These are phyloP conservation scores for Carpinus viminea DNA, from an alignment of 306 rosid species.

Conservation along the genomic window DNA sequence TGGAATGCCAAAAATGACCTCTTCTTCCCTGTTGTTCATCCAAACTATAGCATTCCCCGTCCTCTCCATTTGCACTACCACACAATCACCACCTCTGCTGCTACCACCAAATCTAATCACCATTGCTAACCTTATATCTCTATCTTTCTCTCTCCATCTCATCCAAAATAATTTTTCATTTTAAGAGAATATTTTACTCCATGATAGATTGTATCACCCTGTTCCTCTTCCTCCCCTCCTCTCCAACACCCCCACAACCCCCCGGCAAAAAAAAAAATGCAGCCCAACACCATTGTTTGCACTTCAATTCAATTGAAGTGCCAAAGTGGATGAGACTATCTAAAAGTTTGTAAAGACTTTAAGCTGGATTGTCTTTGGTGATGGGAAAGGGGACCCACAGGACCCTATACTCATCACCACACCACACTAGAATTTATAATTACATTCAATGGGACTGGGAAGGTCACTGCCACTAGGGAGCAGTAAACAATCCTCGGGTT, in stretches of 20 bases:
- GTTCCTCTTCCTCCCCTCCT: too few relatives aligned
- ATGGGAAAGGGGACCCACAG: neutral
- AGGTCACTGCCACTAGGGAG: neutral
- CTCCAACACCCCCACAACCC: too few relatives aligned
- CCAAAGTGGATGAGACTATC: too few relatives aligned
- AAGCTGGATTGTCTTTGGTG: neutral
- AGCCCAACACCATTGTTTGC: too few relatives aligned
- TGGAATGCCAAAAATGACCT: neutral
- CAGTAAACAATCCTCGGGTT: neutral
- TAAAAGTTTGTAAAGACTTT: too few relatives aligned
- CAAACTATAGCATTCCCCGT: too few relatives aligned
- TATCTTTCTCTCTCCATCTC: neutral
- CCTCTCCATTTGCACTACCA: neutral
- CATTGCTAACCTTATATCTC: neutral
- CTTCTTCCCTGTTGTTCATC: neutral
- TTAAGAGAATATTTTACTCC: too few relatives aligned
- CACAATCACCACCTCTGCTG: neutral
- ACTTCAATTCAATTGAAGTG: too few relatives aligned
- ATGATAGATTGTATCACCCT: too few relatives aligned
- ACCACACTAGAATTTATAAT: neutral
- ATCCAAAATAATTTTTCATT: neutral
- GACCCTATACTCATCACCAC: neutral
- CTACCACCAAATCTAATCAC: neutral
- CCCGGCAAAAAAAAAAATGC: too few relatives aligned
- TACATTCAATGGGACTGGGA: neutral